Conservation (phyloP, 2,329 filamentous ascomycete genomes). For the Aspergillus sp. region DNA sequence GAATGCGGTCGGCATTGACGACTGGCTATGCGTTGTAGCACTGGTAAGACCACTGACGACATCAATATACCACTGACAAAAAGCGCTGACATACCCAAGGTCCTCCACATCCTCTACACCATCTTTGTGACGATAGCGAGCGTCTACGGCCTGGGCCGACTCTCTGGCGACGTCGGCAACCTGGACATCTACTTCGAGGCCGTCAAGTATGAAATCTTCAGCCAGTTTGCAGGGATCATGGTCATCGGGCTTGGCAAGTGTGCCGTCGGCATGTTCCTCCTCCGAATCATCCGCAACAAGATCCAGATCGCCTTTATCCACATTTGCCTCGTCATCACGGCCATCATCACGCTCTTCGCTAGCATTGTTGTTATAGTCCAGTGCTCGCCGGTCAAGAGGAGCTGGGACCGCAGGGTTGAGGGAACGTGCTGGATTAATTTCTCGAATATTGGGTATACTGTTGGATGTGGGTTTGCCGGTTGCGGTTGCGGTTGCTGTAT, state of each 20-base stretch:
- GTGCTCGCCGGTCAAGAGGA: conserved; percentile 9
- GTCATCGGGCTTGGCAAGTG: conserved; percentile 27
- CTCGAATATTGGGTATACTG: conserved; percentile 30
- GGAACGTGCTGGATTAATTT: conserved; percentile 30
- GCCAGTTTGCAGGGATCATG: conserved; percentile 30
- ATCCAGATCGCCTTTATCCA: conserved; percentile 29
- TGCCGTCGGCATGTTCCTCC: conserved; percentile 27
- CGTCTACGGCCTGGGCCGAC: conserved; percentile 22
- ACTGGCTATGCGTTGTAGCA: conserved; percentile 17
- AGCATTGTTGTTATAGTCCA: conserved; percentile 27
- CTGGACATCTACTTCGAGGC: conserved; percentile 25
- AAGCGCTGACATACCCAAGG: conserved; percentile 2
- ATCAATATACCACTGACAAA: background rate
- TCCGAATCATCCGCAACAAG: conserved; percentile 28
- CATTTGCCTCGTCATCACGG: conserved; percentile 20
- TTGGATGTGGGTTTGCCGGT: conserved; percentile 25
- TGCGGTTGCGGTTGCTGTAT: no score
- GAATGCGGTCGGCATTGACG: conserved; percentile 26
- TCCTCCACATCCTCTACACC: conserved; percentile 26
- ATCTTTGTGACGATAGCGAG: conserved; percentile 24
- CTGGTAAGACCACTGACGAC: conserved; percentile 4
- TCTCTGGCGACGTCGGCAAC: conserved; percentile 23
- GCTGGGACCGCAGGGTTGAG: conserved; percentile 23
- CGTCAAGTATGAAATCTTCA: conserved; percentile 30
- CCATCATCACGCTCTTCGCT: conserved; percentile 25